Base-by-base conservation (phyloP, 2,329 filamentous ascomycete species). In the Seiridium cupressi region DNA sequence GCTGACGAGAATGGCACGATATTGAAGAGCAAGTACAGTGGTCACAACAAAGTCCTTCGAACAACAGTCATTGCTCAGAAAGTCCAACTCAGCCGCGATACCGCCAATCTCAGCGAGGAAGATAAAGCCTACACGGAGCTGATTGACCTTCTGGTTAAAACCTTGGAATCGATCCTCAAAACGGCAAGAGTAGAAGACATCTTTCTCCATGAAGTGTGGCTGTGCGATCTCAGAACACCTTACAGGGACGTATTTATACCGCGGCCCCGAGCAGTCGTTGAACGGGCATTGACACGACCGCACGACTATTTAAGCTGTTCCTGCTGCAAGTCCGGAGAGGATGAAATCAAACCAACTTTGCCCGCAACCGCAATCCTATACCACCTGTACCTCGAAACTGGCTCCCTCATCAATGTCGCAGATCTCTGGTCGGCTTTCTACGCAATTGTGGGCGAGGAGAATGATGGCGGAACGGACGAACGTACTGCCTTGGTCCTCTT, bases 21-120 rank as follows among this genome's bases (percentile, higher is more conserved):
- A 3, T 80, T 96, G 36, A 87, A 88, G 63, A 96, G 89, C 75
- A 89, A 89, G 70, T 90, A 95, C 72, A 89, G 89, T 66, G 82
- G 89, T 9, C 88, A 89, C 64, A 84, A 84, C 74, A 88, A 86
- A 64, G 86, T 89, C 48, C 76, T 92, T 46, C 83, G 92, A 49
- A 92, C 91, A 1, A 94, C 91, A 0, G 86, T 94, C 38, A 86
- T 94, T 55, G 90, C 90, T 13, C 90, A 94, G 69, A 90, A 91
- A 70, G 90, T 95, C 18, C 88, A 93, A 68, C 80, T 95, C 46
- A 92, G 89, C 74, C 89, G 87, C 63, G 88, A 93, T 70, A 88
- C 88, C 65, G 87, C 90, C 1, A 80, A 84, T 3, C 80, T 94
- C 35, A 90, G 89, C 0, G 82, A 88, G 49, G 81, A 89, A 65